Evolutionary conservation across 163 green algal genomes (phyloP).

Genomic region (Volvox carteri): DNA sequence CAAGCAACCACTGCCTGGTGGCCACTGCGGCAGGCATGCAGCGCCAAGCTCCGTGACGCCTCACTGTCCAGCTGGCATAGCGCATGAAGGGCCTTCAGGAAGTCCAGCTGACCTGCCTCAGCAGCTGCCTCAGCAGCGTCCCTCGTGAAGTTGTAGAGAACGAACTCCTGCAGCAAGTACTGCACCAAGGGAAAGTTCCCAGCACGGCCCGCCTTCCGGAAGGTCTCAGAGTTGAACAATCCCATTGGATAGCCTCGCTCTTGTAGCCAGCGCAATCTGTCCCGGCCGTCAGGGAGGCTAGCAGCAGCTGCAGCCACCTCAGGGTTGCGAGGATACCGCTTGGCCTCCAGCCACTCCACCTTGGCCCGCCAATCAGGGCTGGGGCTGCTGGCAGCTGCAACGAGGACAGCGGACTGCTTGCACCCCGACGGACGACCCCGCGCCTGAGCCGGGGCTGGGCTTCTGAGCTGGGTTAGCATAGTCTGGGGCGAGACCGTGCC

Average conservation of each 20-base stretch:
- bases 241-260: not conserved
- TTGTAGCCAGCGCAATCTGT: not conserved
- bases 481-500: no score
- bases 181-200: not conserved
- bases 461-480: no score
- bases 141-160: not conserved
- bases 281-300: not conserved
- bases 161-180: not conserved
- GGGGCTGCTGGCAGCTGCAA: not conserved
- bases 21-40: not conserved
- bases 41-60: not conserved
- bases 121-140: not conserved
- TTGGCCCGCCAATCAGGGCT: conserved; percentile 1
- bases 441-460: no score
- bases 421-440: no score
- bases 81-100: not conserved
- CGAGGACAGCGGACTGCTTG: no score
- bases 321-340: not conserved
- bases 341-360: not conserved
- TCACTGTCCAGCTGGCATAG: not conserved
- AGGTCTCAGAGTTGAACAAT: not conserved
- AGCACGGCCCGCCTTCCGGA: not conserved
- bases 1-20: conserved; percentile 7
- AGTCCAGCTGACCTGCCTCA: not conserved
- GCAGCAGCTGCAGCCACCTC: no score